Conservation (phyloP, 2,329 filamentous ascomycete genomes). For the Didymella pinodella region DNA sequence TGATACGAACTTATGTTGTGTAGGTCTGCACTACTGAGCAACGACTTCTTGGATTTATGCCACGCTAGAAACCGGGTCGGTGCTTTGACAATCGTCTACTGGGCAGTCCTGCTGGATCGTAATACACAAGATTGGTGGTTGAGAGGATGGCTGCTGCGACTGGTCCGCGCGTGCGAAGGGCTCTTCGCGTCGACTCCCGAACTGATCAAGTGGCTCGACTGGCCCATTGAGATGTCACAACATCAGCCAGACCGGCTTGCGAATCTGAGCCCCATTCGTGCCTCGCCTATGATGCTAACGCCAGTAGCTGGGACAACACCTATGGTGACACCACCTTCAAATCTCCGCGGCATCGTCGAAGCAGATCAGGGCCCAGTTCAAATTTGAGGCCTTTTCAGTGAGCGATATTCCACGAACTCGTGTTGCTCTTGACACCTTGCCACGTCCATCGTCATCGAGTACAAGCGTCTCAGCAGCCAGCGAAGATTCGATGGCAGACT, state of each 20-base stretch:
- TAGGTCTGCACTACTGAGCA: conserved; percentile 8
- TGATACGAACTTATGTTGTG: not conserved
- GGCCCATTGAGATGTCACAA: conserved; percentile 34
- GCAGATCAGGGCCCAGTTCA: not conserved
- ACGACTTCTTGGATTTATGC: conserved; percentile 12
- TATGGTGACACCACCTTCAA: not conserved
- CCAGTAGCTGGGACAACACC: conserved; percentile 1
- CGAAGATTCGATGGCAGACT: not conserved
- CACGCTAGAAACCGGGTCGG: conserved; percentile 35
- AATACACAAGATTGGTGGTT: conserved; percentile 37
- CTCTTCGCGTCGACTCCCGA: conserved; percentile 37
- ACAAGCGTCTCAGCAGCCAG: not conserved
- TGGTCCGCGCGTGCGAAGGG: conserved; percentile 34
- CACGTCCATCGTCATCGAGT: not conserved
- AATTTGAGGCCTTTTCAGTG: not conserved
- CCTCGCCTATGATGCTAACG: conserved; percentile 5
- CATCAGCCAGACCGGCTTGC: not conserved
- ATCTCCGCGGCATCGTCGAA: not conserved
- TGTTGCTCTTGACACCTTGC: not conserved
- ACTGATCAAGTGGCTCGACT: conserved; percentile 38
- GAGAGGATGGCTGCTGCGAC: conserved; percentile 36
- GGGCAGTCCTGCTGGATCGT: conserved; percentile 34
- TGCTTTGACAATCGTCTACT: conserved; percentile 39
- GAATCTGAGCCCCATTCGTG: not conserved
- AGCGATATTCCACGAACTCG: not conserved